Evolutionary conservation across 805 yeast species (phyloP).

Genomic region (Ogataea sp.): DNA sequence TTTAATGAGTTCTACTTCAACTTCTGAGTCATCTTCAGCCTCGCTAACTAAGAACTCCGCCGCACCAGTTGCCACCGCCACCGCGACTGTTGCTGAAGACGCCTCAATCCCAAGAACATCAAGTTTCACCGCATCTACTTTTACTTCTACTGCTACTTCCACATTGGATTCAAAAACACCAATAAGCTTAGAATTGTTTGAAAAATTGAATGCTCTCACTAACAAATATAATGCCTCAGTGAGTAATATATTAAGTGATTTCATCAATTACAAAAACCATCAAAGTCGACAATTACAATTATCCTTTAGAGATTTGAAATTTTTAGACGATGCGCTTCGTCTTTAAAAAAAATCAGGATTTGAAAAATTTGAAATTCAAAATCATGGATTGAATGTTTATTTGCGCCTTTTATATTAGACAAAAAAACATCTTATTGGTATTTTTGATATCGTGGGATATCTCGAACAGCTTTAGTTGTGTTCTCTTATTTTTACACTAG

Average conservation of each 20-base stretch:
- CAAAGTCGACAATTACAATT: conserved; percentile 1
- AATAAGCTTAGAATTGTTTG: conserved; percentile 11
- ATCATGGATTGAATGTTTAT: background rate
- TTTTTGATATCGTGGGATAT: no score
- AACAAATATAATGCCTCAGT: conserved; percentile 16
- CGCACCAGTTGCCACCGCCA: no score
- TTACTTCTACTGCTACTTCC: background rate
- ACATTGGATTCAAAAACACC: background rate
- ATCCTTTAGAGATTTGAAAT: conserved; percentile 8
- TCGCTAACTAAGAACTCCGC: no score
- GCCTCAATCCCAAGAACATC: no score
- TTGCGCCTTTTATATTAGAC: background rate
- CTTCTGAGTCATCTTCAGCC: no score
- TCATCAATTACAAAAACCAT: background rate
- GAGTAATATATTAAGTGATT: conserved; percentile 10
- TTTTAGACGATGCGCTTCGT: conserved; percentile 7
- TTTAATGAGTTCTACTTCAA: no score
- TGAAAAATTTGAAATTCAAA: background rate
- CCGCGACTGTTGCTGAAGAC: no score
- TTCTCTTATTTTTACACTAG: no score
- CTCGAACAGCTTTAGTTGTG: no score
- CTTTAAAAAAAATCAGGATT: no score
- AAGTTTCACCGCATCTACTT: no score
- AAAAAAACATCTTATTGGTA: no score
- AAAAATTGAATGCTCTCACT: conserved; percentile 13